These are phyloP conservation scores for Sphaerosporella brunnea DNA, from an alignment of 495 filamentous ascomycete genomes.

Conservation along the genomic window DNA sequence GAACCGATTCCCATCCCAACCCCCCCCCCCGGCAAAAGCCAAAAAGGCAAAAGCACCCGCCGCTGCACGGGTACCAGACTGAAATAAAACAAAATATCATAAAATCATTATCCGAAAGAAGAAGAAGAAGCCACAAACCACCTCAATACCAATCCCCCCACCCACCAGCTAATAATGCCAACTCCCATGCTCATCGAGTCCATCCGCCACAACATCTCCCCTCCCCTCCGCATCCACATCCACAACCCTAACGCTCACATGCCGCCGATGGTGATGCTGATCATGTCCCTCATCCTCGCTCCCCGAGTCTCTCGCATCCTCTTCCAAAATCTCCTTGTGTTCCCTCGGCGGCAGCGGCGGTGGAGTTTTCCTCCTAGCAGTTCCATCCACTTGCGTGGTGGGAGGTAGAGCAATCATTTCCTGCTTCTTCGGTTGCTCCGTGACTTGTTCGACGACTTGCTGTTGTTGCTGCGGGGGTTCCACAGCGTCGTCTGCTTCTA, in stretches of 20 bases:
- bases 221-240: not conserved
- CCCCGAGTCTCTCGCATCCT: not conserved
- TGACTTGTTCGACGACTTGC: no score
- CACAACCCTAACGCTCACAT: not conserved
- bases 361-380: not conserved
- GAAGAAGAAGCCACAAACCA: not conserved
- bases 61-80: no score
- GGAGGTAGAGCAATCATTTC: not conserved
- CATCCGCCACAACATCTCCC: not conserved
- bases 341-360: slow-evolving; percentile 3
- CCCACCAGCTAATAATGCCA: not conserved
- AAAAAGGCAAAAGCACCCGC: no score
- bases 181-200: no score
- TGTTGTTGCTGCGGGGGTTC: no score
- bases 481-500: slow-evolving; percentile 44
- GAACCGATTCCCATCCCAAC: no score
- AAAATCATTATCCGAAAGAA: no score
- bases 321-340: not conserved
- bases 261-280: no score
- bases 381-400: not conserved
- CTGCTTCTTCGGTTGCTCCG: no score
- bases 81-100: no score
- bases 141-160: not conserved
- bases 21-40: no score
- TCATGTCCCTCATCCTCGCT: not conserved